Percentiles rank a stretch among this genome's conserved stretches.
phyloP scores from a whole-genome alignment of 2,329 filamentous ascomycete genomes.

The Xylaria hypoxylon region DNA sequence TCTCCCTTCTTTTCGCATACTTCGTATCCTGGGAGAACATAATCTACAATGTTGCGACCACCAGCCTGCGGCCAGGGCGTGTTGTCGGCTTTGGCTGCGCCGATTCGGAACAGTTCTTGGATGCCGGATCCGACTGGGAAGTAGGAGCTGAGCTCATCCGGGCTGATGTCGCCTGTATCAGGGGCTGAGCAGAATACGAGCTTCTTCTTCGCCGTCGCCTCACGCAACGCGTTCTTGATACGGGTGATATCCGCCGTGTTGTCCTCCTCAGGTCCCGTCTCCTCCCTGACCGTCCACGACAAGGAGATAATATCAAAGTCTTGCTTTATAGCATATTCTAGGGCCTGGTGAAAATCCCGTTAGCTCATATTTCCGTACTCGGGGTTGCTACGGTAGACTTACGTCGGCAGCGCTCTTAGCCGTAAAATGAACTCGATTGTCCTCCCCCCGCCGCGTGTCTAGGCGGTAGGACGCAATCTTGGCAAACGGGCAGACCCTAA shows the following conservation, averaged over 20 bases:
- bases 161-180: background rate
- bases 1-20: background rate
- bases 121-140: background rate
- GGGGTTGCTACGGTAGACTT: too few relatives aligned
- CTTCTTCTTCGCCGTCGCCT: background rate
- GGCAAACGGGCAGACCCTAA: too few relatives aligned
- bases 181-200: background rate
- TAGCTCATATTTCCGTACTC: too few relatives aligned
- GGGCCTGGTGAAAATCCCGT: too few relatives aligned
- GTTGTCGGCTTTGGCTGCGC: background rate
- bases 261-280: background rate
- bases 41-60: background rate
- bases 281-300: too few relatives aligned
- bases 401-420: too few relatives aligned
- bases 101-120: background rate
- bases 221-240: background rate
- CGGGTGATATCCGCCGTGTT: background rate
- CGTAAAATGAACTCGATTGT: too few relatives aligned
- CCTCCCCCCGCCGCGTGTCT: too few relatives aligned
- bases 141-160: background rate
- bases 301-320: too few relatives aligned
- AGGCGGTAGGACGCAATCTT: too few relatives aligned
- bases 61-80: background rate
- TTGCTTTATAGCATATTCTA: too few relatives aligned
- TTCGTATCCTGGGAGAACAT: background rate